Conservation (phyloP, 2,329 filamentous ascomycete species). For the Xylaria digitata region DNA sequence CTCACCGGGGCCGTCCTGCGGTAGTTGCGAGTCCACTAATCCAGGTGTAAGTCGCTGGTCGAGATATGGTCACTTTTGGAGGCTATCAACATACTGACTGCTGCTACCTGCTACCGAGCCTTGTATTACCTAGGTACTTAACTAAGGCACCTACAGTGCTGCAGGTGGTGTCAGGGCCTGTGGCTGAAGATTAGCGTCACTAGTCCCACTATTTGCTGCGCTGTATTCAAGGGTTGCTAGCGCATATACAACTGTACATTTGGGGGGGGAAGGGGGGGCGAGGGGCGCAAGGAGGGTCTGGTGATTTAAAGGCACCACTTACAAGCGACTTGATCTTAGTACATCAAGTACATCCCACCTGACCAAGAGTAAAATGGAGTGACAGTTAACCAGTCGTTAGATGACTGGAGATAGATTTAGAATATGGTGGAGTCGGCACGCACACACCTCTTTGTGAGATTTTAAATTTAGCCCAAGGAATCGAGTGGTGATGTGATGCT, state of each 20-base stretch:
- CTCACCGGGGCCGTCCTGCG: conserved; percentile 44
- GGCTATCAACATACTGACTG: conserved; percentile 28
- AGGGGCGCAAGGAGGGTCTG: too few species aligned
- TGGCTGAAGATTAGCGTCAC: conserved; percentile 33
- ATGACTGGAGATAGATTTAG: too few species aligned
- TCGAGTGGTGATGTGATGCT: too few species aligned
- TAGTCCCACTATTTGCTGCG: neutral
- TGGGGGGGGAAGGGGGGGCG: too few species aligned
- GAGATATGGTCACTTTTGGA: conserved; percentile 12
- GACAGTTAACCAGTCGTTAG: too few species aligned
- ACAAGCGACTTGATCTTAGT: neutral
- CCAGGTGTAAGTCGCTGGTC: conserved; percentile 25
- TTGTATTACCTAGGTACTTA: conserved; percentile 1
- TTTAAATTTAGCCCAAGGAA: too few species aligned
- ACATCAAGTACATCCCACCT: too few species aligned
- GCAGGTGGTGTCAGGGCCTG: conserved; percentile 25
- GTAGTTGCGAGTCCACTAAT: conserved; percentile 33
- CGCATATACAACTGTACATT: neutral
- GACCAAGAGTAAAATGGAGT: too few species aligned
- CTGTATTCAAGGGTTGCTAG: conserved; percentile 15
- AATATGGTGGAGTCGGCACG: too few species aligned
- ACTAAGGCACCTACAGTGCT: neutral
- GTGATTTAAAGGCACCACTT: neutral
- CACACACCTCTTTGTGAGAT: too few species aligned
- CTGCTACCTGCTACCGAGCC: conserved; percentile 24